Evolutionary conservation across 2,329 filamentous ascomycete genomes (phyloP).

Genomic region (Colletotrichum chrysophilum): DNA sequence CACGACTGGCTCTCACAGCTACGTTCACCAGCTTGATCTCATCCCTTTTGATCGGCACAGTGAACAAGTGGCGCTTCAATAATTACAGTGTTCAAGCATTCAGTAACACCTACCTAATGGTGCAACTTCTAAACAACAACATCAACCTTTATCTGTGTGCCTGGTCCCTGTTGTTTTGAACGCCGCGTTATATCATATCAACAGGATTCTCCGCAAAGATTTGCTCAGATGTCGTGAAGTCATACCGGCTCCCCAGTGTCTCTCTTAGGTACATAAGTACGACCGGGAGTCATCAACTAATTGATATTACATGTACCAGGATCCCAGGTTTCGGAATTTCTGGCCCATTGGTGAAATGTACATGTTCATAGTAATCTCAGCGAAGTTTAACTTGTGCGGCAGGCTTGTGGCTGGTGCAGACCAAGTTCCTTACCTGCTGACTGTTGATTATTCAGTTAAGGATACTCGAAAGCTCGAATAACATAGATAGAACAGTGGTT

Average conservation of each 20-base stretch:
- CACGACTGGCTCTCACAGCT: not conserved
- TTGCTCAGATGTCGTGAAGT: not conserved
- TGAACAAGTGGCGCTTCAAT: rapidly evolving
- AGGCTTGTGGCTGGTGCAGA: not conserved
- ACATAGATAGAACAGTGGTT: not conserved
- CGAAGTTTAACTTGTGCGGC: not conserved
- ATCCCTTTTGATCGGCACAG: rapidly evolving
- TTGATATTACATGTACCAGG: not conserved
- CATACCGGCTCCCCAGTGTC: not conserved
- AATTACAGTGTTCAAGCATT: not conserved
- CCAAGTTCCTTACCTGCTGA: not conserved
- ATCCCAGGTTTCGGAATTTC: not conserved
- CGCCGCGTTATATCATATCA: rapidly evolving
- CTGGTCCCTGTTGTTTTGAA: not conserved
- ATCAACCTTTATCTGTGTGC: not conserved
- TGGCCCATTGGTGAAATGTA: rapidly evolving
- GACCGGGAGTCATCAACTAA: not conserved
- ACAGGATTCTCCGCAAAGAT: not conserved
- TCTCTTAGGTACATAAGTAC: not conserved
- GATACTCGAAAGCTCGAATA: not conserved
- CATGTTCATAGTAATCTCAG: not conserved
- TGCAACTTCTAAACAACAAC: not conserved
- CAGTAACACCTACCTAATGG: not conserved
- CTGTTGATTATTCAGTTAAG: rapidly evolving
- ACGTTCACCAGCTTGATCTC: not conserved